Evolutionary conservation across 1,284 basidiomycete genomes (phyloP), one percentile per base, ranked within the genome.

Genomic region (Puccinia novopanici): DNA sequence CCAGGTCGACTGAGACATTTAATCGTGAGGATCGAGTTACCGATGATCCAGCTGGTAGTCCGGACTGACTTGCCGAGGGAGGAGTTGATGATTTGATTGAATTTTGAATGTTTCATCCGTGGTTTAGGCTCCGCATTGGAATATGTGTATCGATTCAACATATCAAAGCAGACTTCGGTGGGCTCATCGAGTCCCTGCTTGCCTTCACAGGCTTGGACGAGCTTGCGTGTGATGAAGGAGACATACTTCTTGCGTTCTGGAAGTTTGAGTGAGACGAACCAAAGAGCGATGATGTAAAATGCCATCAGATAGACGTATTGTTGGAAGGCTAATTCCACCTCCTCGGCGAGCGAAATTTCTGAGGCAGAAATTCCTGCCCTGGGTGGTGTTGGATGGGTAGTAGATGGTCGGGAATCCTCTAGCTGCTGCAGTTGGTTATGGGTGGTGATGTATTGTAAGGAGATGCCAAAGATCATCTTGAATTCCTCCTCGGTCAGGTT

Each of bases 161-260:
- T 99, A 86, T 99, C 97, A 84, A 99, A 96, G 85, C 94, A 97
- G 30, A 98, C 95, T 86, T 98, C 94, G 0, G 94, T 94, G 67
- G 93, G 91, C 83, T 94, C 94, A 84, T 98, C 95, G 1, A 97
- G 88, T 57, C 90, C 88, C 4, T 88, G 87, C 73, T 90, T 90
- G 30, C 90, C 91, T 82, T 93, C 92, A 86, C 96, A 95, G 15
- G 94, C 95, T 61, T 95, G 89, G 17, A 96, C 88, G 3, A 99
- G 89, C 82, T 95, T 93, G 10, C 92, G 89, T 0, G 92, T 92
- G 85, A 99, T 95, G 86, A 93, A 94, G 45, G 90, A 89, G 55
- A 98, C 90, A 85, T 97, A 92, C 73, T 89, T 89, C 0, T 91
- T 91, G 22, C 97, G 89, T 84, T 98, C 93, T 0, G 90, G 88